Conservation (phyloP, 306 rosid genomes). For the Dalbergia cultrata region DNA sequence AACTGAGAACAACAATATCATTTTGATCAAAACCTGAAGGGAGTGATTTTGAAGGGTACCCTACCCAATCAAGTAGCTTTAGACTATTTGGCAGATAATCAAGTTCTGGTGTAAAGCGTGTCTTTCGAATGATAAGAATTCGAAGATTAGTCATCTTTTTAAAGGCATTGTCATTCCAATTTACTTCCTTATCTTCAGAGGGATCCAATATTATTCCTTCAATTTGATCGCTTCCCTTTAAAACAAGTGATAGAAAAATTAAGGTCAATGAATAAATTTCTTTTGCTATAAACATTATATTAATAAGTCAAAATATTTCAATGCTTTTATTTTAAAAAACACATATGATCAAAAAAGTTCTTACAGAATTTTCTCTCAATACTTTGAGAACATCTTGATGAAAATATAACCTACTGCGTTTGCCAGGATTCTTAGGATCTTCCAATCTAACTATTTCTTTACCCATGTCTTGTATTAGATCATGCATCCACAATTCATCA, state of each 20-base stretch:
- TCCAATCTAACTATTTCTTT: no score
- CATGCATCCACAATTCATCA: no score
- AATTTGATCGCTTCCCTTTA: background rate
- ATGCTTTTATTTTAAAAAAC: no score
- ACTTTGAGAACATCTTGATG: no score
- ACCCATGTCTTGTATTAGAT: no score
- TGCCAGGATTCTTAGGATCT: no score
- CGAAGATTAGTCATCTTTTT: background rate
- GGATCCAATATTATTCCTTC: conserved; percentile 1
- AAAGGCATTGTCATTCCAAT: background rate
- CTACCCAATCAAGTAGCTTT: background rate
- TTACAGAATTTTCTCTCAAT: no score
- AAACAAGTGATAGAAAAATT: background rate
- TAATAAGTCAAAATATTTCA: no score
- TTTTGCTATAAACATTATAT: no score
- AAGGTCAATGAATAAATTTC: background rate
- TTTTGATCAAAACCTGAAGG: background rate
- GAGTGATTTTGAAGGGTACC: background rate
- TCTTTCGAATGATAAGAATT: background rate
- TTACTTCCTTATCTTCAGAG: background rate
- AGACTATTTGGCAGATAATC: background rate
- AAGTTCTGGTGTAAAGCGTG: background rate
- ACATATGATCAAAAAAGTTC: no score
- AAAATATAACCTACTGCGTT: no score
- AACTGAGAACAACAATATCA: background rate